phyloP scores from a whole-genome alignment of 2,329 filamentous ascomycete genomes.

The Aspergillus latus region DNA sequence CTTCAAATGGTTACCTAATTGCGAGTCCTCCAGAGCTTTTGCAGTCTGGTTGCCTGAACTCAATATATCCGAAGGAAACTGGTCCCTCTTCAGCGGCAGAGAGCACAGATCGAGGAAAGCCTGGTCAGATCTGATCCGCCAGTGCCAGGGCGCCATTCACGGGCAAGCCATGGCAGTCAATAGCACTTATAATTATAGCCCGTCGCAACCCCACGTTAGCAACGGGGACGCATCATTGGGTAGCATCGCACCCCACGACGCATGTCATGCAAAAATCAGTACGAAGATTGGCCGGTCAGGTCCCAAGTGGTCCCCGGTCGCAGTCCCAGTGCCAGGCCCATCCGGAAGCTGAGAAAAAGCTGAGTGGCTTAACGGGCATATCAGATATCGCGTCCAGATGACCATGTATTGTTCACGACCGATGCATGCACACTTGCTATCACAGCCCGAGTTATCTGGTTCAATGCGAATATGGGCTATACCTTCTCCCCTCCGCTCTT shows the following conservation, averaged over 20 bases:
- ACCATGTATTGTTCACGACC: background rate
- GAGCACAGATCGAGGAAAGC: background rate
- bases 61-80: background rate
- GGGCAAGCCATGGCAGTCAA: conserved; percentile 1
- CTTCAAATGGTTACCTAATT: too few species aligned
- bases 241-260: conserved; percentile 6
- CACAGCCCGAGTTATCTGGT: background rate
- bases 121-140: conserved; percentile 1
- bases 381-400: conserved; percentile 5
- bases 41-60: too few species aligned
- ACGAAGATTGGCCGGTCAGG: background rate
- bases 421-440: background rate
- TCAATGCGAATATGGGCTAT: background rate
- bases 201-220: conserved; percentile 12
- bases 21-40: too few species aligned
- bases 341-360: background rate
- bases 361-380: conserved; percentile 7
- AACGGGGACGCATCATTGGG: conserved; percentile 6
- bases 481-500: background rate
- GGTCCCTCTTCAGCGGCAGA: background rate
- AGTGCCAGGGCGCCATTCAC: background rate
- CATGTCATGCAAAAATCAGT: conserved; percentile 10
- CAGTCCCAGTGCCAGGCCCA: conserved; percentile 6
- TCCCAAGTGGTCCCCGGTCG: background rate
- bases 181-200: conserved; percentile 10